Conservation (phyloP, 2,329 filamentous ascomycete genomes). For the Seiridium unicorne region DNA sequence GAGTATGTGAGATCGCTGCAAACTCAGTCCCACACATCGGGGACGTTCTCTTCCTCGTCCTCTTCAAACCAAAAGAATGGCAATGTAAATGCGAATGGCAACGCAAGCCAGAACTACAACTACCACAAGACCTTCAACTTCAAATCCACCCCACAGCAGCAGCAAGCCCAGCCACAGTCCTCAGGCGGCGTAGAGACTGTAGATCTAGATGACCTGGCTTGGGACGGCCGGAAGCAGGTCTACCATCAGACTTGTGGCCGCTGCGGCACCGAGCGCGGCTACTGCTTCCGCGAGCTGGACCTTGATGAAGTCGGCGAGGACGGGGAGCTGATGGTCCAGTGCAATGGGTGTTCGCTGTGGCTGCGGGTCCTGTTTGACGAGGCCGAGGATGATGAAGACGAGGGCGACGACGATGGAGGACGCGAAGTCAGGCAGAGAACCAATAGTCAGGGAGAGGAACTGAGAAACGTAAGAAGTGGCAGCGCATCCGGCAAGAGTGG, state of each 20-base stretch:
- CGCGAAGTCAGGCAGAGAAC: conserved; percentile 12
- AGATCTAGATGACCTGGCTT: conserved; percentile 63
- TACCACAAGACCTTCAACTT: conserved; percentile 18
- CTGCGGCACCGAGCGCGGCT: conserved; percentile 63
- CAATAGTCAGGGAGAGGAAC: conserved; percentile 11
- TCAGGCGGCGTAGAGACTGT: conserved; percentile 56
- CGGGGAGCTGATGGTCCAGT: conserved; percentile 63
- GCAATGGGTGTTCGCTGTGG: conserved; percentile 66
- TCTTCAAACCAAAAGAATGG: no score
- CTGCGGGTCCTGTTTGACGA: conserved; percentile 63
- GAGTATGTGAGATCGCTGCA: conserved; percentile 54
- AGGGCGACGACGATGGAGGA: conserved; percentile 11
- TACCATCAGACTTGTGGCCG: conserved; percentile 58
- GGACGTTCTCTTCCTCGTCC: conserved; percentile 7
- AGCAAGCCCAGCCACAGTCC: conserved; percentile 14
- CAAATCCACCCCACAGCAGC: background rate
- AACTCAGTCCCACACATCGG: conserved; percentile 13
- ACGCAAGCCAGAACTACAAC: background rate
- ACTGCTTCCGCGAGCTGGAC: conserved; percentile 56
- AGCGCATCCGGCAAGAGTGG: conserved; percentile 12
- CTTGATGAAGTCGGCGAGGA: conserved; percentile 57
- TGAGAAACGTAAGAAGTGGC: conserved; percentile 11
- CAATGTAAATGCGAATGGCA: background rate
- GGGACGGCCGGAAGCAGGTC: conserved; percentile 42
- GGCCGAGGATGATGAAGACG: conserved; percentile 36